Evolutionary conservation across 495 filamentous ascomycete genomes (phyloP).

Genomic region (Talaromyces trachyspermus): DNA sequence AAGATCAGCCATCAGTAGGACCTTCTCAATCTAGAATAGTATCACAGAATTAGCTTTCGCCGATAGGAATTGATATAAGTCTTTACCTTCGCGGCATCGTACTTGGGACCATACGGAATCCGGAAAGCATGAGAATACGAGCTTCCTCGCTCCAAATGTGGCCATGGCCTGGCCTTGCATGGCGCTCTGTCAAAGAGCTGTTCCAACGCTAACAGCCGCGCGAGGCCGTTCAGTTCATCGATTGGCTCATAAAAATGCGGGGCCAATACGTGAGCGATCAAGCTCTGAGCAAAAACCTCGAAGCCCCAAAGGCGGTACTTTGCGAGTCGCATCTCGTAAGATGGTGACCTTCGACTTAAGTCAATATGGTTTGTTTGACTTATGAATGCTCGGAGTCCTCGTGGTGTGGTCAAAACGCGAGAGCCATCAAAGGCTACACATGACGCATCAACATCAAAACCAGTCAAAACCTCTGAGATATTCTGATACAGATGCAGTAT

Average conservation of each 20-base stretch:
- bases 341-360: conserved; percentile 59
- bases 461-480: conserved; percentile 61
- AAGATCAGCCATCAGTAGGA: too few relatives aligned
- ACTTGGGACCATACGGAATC: conserved; percentile 58
- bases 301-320: conserved; percentile 67
- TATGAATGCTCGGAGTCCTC: conserved; percentile 54
- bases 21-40: too few relatives aligned
- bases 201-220: conserved; percentile 59
- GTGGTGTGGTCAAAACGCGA: conserved; percentile 57
- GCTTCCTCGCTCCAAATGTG: conserved; percentile 43
- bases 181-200: conserved; percentile 45
- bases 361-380: conserved; percentile 66
- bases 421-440: conserved; percentile 62
- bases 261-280: conserved; percentile 57
- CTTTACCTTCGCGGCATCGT: conserved; percentile 44
- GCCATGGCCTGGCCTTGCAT: conserved; percentile 5
- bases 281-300: conserved; percentile 59
- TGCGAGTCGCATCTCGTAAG: conserved; percentile 64
- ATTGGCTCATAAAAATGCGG: conserved; percentile 63
- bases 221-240: conserved; percentile 53
- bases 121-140: conserved; percentile 60
- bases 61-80: too few relatives aligned
- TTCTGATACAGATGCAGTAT: conserved; percentile 66
- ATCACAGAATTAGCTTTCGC: too few relatives aligned
- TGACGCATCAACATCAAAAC: conserved; percentile 67